These are phyloP conservation scores for Lactarius sanguifluus DNA, from an alignment of 768 basidiomycete genomes.

Conservation along the genomic window DNA sequence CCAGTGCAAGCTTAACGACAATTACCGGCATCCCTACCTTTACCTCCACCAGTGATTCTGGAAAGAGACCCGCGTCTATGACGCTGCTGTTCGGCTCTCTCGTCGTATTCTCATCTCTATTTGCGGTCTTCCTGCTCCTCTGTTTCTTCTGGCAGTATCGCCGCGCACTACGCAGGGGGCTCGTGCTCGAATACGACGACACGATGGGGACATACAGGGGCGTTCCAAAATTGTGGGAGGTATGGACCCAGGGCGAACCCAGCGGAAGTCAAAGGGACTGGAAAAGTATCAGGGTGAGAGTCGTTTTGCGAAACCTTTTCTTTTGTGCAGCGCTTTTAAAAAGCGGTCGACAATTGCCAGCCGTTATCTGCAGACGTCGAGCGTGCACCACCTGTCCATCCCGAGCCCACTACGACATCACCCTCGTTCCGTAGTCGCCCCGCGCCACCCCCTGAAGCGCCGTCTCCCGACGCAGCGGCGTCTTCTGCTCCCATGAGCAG, in stretches of 20 bases:
- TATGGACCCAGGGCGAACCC: slow-evolving; percentile 19
- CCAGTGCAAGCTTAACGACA: not conserved
- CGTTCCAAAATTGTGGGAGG: slow-evolving; percentile 23
- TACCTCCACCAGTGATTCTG: not conserved
- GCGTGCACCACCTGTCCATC: not conserved
- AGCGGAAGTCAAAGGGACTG: slow-evolving; percentile 4
- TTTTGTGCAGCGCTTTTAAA: not conserved
- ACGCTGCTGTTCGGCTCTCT: slow-evolving; percentile 17
- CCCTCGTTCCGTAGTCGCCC: not conserved
- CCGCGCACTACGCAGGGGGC: not conserved
- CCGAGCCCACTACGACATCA: not conserved
- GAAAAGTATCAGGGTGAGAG: slow-evolving; percentile 20
- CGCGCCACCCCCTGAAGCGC: not conserved
- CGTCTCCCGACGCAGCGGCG: not conserved
- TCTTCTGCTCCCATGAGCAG: not conserved
- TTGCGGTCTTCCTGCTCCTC: slow-evolving; percentile 13
- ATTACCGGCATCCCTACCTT: not conserved
- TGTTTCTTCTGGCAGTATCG: slow-evolving; percentile 18
- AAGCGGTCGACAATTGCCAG: not conserved
- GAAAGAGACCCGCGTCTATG: not conserved
- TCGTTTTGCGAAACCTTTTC: not conserved
- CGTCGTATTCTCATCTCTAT: slow-evolving; percentile 9
- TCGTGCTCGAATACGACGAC: slow-evolving; percentile 8
- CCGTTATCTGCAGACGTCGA: slow-evolving; percentile 16
- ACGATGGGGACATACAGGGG: not conserved